phyloP scores from a whole-genome alignment of 768 basidiomycete species.

The Macrocybe gigantea region DNA sequence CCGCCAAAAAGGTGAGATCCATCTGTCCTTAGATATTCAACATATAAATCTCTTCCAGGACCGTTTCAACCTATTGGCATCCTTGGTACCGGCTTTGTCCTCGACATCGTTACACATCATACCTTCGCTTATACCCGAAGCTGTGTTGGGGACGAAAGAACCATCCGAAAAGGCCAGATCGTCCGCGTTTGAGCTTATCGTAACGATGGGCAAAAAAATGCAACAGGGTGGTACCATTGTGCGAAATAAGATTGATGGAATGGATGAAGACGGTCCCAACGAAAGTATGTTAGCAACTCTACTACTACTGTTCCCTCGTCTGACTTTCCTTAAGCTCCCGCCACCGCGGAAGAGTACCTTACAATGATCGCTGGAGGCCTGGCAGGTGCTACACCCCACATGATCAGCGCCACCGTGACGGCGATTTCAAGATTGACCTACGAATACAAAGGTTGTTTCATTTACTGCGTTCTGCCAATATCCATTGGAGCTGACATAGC shows the following conservation, averaged over 20 bases:
- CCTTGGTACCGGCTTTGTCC: conserved; percentile 64
- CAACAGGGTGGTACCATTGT: conserved; percentile 77
- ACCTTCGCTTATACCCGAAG: conserved; percentile 87
- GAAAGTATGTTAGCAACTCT: conserved; percentile 38
- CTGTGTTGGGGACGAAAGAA: conserved; percentile 93
- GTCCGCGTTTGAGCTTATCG: conserved; percentile 85
- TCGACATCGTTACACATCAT: conserved; percentile 74
- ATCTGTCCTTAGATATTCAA: background rate
- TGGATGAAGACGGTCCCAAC: conserved; percentile 62
- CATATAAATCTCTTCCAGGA: conserved; percentile 43
- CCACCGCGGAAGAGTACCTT: conserved; percentile 86
- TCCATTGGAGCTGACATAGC: background rate
- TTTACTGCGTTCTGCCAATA: background rate
- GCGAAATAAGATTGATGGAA: conserved; percentile 70
- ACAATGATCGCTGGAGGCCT: conserved; percentile 96
- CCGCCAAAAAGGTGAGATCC: conserved; percentile 74
- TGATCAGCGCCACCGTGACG: conserved; percentile 97
- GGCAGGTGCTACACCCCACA: conserved; percentile 90
- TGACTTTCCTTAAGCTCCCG: conserved; percentile 36
- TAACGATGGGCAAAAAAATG: conserved; percentile 94
- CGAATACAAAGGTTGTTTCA: conserved; percentile 80
- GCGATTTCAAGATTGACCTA: conserved; percentile 91
- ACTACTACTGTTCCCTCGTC: conserved; percentile 3
- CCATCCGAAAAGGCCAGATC: conserved; percentile 88
- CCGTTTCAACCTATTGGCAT: conserved; percentile 69